A percentile compares a stretch with the other conserved stretches of the same genome.
Conservation (phyloP, 106 monocot species). For the Ottelia alismoides region DNA sequence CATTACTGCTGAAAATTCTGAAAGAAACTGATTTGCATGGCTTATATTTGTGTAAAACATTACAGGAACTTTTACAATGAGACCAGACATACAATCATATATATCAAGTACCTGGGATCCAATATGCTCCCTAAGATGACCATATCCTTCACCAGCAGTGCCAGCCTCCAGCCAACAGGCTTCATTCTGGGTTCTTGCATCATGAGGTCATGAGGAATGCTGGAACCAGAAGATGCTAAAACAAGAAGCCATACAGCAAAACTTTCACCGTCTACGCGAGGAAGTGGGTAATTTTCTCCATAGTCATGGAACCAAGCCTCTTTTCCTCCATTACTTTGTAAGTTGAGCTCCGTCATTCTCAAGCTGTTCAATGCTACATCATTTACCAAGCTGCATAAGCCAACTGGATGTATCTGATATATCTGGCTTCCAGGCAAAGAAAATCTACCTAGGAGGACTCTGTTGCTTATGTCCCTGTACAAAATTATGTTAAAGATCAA, state of each 20-base stretch:
- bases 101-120: conserved; percentile 56
- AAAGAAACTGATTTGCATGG: too few relatives aligned
- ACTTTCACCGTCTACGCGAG: conserved; percentile 12
- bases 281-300: conserved; percentile 2
- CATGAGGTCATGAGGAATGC: conserved; percentile 15
- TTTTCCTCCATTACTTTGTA: conserved; percentile 9
- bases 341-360: conserved; percentile 6
- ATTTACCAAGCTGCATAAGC: conserved; percentile 24
- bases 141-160: conserved; percentile 27
- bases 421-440: conserved; percentile 28
- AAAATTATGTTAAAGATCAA: too few relatives aligned
- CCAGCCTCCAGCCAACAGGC: conserved; percentile 51
- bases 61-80: not conserved
- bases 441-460: conserved; percentile 33
- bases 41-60: not conserved
- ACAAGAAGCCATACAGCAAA: conserved; percentile 57
- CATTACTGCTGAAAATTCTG: too few relatives aligned
- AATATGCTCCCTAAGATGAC: conserved; percentile 37
- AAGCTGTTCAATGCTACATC: conserved; percentile 1
- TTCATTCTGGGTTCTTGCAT: conserved; percentile 1
- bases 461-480: conserved; percentile 60
- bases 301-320: conserved; percentile 2
- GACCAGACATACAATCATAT: too few relatives aligned
- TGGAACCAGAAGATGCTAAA: conserved; percentile 27
- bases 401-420: conserved; percentile 54